phyloP scores from a whole-genome alignment of 2,329 filamentous ascomycete species.

The Nemania serpens region DNA sequence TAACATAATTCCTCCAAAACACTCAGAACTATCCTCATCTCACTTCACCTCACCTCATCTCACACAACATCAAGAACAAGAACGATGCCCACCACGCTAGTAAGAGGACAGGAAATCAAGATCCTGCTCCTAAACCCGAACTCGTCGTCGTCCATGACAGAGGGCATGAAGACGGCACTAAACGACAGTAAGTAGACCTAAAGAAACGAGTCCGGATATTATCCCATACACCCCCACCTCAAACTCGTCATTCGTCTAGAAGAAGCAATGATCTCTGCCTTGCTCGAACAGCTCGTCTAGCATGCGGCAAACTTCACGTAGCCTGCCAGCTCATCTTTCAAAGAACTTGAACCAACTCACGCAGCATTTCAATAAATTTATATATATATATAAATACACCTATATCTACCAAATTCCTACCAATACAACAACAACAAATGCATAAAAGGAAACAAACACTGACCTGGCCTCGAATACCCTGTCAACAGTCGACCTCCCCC shows the following conservation, averaged over 20 bases:
- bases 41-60: too few relatives aligned
- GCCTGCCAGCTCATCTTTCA: too few relatives aligned
- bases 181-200: constrained; percentile 36
- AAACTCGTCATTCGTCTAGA: too few relatives aligned
- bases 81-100: constrained; percentile 30
- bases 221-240: too few relatives aligned
- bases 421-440: neutral
- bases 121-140: constrained; percentile 82
- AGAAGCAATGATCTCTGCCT: too few relatives aligned
- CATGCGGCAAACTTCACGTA: too few relatives aligned
- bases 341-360: too few relatives aligned
- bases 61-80: neutral
- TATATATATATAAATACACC: too few relatives aligned
- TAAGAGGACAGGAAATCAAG: constrained; percentile 44
- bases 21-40: too few relatives aligned
- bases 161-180: constrained; percentile 60
- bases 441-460: too few relatives aligned
- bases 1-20: too few relatives aligned
- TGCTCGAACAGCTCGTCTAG: too few relatives aligned
- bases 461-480: neutral
- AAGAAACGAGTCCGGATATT: neutral
- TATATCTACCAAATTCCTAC: neutral
- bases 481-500: constrained; percentile 42
- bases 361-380: neutral
- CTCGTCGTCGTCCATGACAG: constrained; percentile 74